Evolutionary conservation across 2,329 filamentous ascomycete genomes (phyloP).

Genomic region (Trichoderma sp.): DNA sequence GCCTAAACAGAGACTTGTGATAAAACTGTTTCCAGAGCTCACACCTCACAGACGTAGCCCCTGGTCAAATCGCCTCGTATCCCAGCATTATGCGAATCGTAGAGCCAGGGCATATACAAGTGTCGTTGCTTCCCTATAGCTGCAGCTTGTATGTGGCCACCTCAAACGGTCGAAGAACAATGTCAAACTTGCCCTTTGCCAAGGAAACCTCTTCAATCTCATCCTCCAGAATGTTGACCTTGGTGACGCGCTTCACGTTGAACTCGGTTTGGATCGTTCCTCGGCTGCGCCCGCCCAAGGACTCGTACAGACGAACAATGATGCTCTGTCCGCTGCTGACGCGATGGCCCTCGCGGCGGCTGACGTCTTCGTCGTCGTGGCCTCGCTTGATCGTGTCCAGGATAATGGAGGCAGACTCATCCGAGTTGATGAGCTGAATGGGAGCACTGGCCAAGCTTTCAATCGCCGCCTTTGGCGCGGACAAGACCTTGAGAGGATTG

Average conservation of each 20-base stretch:
- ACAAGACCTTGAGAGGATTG: conserved; percentile 59
- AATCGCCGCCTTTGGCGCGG: conserved; percentile 29
- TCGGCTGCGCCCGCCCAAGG: conserved; percentile 74
- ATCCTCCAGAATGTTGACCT: conserved; percentile 87
- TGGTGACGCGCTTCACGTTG: conserved; percentile 72
- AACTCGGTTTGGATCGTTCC: conserved; percentile 67
- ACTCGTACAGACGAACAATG: conserved; percentile 83
- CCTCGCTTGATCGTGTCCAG: conserved; percentile 91
- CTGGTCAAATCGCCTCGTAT: not conserved
- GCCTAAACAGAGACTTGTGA: not conserved
- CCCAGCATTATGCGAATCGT: conserved; percentile 22
- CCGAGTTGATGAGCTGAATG: conserved; percentile 63
- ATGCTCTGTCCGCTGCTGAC: conserved; percentile 71
- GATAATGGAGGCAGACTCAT: conserved; percentile 59
- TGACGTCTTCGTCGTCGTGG: conserved; percentile 78
- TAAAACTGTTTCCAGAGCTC: not conserved
- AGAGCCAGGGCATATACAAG: conserved; percentile 27
- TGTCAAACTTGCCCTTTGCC: conserved; percentile 48
- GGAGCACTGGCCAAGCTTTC: conserved; percentile 38
- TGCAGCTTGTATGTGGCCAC: conserved; percentile 74
- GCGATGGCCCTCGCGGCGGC: conserved; percentile 56
- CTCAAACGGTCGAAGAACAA: conserved; percentile 76
- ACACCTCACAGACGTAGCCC: not conserved
- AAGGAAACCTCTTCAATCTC: conserved; percentile 65
- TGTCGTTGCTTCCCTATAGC: conserved; percentile 35